Percentiles rank a stretch among this genome's conserved stretches.
phyloP scores from a whole-genome alignment of 2,329 filamentous ascomycete species.

The Purpureocillium takamizusanense region DNA sequence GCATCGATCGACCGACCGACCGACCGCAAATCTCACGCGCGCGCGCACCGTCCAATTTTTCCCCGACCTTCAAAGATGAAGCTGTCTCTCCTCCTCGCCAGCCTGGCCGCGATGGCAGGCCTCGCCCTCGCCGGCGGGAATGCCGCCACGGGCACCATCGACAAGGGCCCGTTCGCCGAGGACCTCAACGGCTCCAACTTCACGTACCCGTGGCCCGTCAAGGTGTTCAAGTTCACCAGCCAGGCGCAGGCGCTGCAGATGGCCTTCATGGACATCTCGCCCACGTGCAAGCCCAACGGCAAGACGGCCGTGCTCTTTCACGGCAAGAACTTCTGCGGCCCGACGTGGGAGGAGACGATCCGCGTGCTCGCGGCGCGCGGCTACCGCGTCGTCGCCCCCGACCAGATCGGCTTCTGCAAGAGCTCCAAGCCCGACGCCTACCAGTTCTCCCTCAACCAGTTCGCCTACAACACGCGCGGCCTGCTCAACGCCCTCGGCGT shows the following conservation, averaged over 20 bases:
- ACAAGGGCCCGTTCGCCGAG: conserved; percentile 25
- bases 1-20: too few relatives aligned
- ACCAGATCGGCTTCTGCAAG: conserved; percentile 50
- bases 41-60: too few relatives aligned
- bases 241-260: conserved; percentile 40
- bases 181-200: conserved; percentile 42
- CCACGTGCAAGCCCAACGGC: conserved; percentile 21
- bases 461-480: conserved; percentile 40
- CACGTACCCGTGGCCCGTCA: conserved; percentile 41
- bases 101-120: conserved; percentile 9
- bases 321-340: conserved; percentile 47
- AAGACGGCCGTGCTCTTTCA: conserved; percentile 40
- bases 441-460: conserved; percentile 42
- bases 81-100: conserved; percentile 10
- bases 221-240: conserved; percentile 37
- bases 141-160: conserved; percentile 18
- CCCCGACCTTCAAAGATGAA: too few relatives aligned
- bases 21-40: too few relatives aligned
- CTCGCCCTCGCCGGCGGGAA: conserved; percentile 13
- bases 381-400: conserved; percentile 43
- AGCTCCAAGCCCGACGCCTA: conserved; percentile 41
- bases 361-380: conserved; percentile 28
- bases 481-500: conserved; percentile 35
- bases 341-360: conserved; percentile 43
- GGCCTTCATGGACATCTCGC: conserved; percentile 45